These are phyloP conservation scores for Phytophthora niederhauseri DNA, from an alignment of 352 stramenopile species.

Conservation along the genomic window DNA sequence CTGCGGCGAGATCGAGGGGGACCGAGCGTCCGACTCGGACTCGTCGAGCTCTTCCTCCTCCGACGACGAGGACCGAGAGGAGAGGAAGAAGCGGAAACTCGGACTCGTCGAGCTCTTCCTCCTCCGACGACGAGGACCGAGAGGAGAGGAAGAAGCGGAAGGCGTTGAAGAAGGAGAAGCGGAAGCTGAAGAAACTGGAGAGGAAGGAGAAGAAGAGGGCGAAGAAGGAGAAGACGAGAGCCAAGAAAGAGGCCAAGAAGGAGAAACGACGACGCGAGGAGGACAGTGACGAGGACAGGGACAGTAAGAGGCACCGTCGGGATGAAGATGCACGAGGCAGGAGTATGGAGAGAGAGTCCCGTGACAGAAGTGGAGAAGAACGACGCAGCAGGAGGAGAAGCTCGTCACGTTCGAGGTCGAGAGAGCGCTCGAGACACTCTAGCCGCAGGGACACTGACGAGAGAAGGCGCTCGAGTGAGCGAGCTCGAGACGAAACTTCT, in stretches of 20 bases:
- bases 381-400: background rate
- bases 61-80: too few relatives aligned
- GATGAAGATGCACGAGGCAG: background rate
- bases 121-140: background rate
- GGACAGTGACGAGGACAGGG: background rate
- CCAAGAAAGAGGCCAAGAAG: constrained; percentile 5
- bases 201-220: background rate
- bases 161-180: constrained; percentile 6
- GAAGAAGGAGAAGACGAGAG: background rate
- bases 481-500: background rate
- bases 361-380: background rate
- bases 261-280: constrained; percentile 1
- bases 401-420: constrained; percentile 11
- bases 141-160: constrained; percentile 20
- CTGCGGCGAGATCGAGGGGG: constrained; percentile 83
- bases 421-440: constrained; percentile 1
- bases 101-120: background rate
- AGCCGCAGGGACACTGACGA: background rate
- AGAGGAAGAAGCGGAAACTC: too few relatives aligned
- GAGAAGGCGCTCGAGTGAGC: background rate
- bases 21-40: constrained; percentile 13
- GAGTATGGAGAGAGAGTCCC: constrained; percentile 4
- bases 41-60: background rate
- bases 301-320: background rate
- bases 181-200: background rate